Evolutionary conservation across 2,329 filamentous ascomycete genomes (phyloP), one percentile per base, ranked within the genome.

Genomic region (Stylonectria norvegica): DNA sequence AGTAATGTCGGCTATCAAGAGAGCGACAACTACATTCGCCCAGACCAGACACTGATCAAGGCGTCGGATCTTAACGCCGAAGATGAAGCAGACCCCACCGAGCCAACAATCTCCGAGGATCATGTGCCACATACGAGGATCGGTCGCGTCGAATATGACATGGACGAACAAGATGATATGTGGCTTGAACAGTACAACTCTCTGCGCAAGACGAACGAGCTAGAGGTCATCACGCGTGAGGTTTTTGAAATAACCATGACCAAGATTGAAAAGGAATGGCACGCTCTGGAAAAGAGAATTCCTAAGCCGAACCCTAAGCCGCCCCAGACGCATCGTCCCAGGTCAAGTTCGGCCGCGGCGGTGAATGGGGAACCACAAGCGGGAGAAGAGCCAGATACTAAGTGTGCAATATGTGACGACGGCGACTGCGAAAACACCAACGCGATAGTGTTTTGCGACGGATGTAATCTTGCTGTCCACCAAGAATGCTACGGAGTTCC

Each of bases 341-440:
- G 91, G 44, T 96, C 91, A 30, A 95, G 90, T 63, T 95, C 89
- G 40, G 91, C 91, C 33, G 91, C 89, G 18, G 91, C 93, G 5
- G 91, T 97, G 14, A 97, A 96, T 63, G 91, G 93, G 40, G 93
- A 97, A 67, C 84, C 86, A 31, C 81, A 85, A 49, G 56, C 53
- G 4, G 89, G 89, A 15, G 93, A 97, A 66, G 91, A 97, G 65
- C 90, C 93, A 55, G 93, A 98, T 64, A 95, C 86, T 55, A 97
- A 95, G 65, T 98, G 93, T 61, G 90, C 89, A 16, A 94, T 98
- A 42, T 98, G 93, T 62, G 93, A 98, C 60, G 93, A 98, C 59
- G 93, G 93, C n/a, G 93, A 98, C 60, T 98, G 93, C 60, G 93
- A 98, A 67, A 98, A 98, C 64, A 94, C 93, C 16, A 98, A 98